These are phyloP conservation scores for Alternaria conjuncta DNA, from an alignment of 2,329 filamentous ascomycete genomes.

Conservation along the genomic window DNA sequence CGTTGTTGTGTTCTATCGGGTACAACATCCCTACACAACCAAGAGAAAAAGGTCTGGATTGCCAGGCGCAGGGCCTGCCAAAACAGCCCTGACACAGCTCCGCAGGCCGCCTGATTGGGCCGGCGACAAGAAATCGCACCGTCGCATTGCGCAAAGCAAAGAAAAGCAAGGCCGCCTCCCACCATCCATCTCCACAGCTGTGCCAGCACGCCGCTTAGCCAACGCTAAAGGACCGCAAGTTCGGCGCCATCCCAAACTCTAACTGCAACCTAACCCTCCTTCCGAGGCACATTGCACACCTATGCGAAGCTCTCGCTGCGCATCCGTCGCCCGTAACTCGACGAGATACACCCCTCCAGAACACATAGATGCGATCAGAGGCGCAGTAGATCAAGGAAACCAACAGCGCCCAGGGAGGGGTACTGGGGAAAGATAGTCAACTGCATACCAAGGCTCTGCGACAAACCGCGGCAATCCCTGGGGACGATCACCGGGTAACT, in stretches of 20 bases:
- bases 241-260: slow-evolving; percentile 1
- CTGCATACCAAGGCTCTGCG: neutral
- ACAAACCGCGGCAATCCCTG: neutral
- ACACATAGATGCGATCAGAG: neutral
- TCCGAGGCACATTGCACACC: neutral
- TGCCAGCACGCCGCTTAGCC: neutral
- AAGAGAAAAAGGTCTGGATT: neutral
- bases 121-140: neutral
- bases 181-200: neutral
- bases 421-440: neutral
- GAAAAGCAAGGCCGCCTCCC: neutral
- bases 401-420: neutral
- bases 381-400: neutral
- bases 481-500: neutral
- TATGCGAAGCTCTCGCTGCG: neutral
- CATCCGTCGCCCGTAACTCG: neutral
- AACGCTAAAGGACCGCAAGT: neutral
- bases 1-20: neutral
- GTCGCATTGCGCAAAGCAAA: neutral
- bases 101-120: neutral
- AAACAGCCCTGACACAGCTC: neutral
- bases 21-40: neutral
- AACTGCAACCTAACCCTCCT: neutral
- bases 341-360: neutral
- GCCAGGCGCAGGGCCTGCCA: neutral